These are phyloP conservation scores for Debaryomyces sp. DNA, from an alignment of 1,139 yeast species.

Conservation along the genomic window DNA sequence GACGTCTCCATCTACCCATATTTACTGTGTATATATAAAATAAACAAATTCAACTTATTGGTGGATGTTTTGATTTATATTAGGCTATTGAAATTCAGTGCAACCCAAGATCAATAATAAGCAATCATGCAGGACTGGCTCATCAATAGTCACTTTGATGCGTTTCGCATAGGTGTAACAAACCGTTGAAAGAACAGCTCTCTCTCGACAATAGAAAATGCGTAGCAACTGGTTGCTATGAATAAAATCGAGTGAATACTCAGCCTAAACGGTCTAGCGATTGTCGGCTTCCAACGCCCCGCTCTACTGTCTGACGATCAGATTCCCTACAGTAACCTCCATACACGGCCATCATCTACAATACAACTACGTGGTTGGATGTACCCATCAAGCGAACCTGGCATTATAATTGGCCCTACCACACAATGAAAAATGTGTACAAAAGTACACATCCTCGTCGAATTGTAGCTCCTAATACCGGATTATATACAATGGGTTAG, in stretches of 20 bases:
- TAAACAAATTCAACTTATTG: neutral
- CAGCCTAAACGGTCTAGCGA: neutral
- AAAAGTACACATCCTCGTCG: neutral
- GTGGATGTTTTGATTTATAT: neutral
- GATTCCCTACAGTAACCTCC: neutral
- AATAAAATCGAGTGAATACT: neutral
- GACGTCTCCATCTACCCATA: neutral
- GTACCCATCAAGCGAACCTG: conserved; percentile 54
- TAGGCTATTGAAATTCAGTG: neutral
- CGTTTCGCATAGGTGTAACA: conserved; percentile 1
- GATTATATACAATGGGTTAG: conserved; percentile 40
- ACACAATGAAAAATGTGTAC: neutral
- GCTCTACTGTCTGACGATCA: neutral
- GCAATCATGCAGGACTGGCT: neutral
- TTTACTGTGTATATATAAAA: neutral
- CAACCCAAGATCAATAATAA: neutral
- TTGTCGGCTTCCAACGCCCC: neutral
- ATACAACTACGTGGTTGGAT: conserved; percentile 13
- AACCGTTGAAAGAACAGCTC: neutral
- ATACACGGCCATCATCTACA: neutral
- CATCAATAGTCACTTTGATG: neutral
- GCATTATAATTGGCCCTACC: conserved; percentile 2
- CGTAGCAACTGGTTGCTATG: neutral
- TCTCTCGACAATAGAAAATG: neutral
- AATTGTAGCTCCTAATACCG: conserved; percentile 14